phyloP scores from a whole-genome alignment of 2,329 filamentous ascomycete genomes.

The Beauveria asiatica region DNA sequence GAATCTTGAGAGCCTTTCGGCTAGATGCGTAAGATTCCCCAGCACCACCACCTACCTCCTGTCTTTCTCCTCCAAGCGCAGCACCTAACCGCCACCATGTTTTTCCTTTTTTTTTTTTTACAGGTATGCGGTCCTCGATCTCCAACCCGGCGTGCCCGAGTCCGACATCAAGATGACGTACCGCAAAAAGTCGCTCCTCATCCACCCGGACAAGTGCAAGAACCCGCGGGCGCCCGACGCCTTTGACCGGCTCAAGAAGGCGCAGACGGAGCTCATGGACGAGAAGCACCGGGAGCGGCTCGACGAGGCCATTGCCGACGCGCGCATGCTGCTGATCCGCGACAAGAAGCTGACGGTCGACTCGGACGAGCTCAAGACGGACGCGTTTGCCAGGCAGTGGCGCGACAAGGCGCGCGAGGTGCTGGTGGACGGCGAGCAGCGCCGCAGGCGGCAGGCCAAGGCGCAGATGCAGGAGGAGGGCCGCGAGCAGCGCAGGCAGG shows the following conservation, averaged over 20 bases:
- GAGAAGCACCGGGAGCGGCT: slow-evolving; percentile 82
- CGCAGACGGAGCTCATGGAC: slow-evolving; percentile 83
- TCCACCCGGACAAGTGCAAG: slow-evolving; percentile 95
- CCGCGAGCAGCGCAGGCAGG: slow-evolving; percentile 73
- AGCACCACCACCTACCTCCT: neutral
- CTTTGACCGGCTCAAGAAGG: slow-evolving; percentile 94
- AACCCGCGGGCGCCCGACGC: slow-evolving; percentile 88
- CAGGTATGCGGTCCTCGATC: slow-evolving; percentile 87
- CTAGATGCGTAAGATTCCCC: slow-evolving; percentile 44
- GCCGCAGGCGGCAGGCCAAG: slow-evolving; percentile 76
- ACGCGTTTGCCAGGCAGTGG: slow-evolving; percentile 79
- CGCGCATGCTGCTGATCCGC: slow-evolving; percentile 86
- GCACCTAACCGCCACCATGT: neutral
- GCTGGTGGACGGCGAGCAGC: slow-evolving; percentile 84
- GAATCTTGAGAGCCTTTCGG: slow-evolving; percentile 84
- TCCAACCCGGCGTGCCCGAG: slow-evolving; percentile 90
- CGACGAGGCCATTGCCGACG: slow-evolving; percentile 93
- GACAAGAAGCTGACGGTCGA: slow-evolving; percentile 91
- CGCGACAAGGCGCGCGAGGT: slow-evolving; percentile 83
- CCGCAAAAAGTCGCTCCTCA: slow-evolving; percentile 95
- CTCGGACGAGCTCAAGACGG: slow-evolving; percentile 75
- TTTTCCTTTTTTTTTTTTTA: neutral
- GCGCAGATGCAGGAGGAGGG: slow-evolving; percentile 96
- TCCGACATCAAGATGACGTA: slow-evolving; percentile 93
- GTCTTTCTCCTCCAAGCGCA: neutral